phyloP scores from a whole-genome alignment of 371 early-diverging fungal genomes.

The Mucor irregularis region DNA sequence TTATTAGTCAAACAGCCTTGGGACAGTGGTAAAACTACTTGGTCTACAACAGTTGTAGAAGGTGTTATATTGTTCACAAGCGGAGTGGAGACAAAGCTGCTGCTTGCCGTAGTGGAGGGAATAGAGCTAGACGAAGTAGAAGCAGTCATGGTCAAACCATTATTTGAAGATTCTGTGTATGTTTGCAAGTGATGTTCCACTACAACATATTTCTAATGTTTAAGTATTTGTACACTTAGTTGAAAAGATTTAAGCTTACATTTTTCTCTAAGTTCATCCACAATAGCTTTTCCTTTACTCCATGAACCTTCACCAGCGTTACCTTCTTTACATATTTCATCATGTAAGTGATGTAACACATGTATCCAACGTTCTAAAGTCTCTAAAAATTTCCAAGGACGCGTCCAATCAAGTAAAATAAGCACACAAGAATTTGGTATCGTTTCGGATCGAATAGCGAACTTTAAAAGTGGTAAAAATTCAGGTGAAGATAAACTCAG shows the following conservation, averaged over 20 bases:
- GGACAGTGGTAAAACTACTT: conserved; percentile 69
- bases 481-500: conserved; percentile 67
- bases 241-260: conserved; percentile 35
- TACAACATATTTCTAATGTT: neutral
- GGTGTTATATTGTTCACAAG: neutral
- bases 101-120: conserved; percentile 6
- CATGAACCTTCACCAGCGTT: conserved; percentile 26
- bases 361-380: conserved; percentile 74
- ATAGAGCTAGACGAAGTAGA: conserved; percentile 27
- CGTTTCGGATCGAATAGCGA: conserved; percentile 66
- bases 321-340: conserved; percentile 53
- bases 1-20: conserved; percentile 76
- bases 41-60: conserved; percentile 19
- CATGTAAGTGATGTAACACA: conserved; percentile 57
- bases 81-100: neutral
- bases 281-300: conserved; percentile 59
- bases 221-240: neutral
- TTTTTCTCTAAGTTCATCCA: conserved; percentile 68
- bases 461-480: conserved; percentile 67
- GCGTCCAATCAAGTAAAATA: conserved; percentile 85
- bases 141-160: conserved; percentile 13
- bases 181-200: conserved; percentile 58
- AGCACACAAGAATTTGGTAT: conserved; percentile 63
- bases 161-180: conserved; percentile 41
- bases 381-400: conserved; percentile 84